phyloP scores from a whole-genome alignment of 2,329 filamentous ascomycete species.

The Fusarium temperatum region DNA sequence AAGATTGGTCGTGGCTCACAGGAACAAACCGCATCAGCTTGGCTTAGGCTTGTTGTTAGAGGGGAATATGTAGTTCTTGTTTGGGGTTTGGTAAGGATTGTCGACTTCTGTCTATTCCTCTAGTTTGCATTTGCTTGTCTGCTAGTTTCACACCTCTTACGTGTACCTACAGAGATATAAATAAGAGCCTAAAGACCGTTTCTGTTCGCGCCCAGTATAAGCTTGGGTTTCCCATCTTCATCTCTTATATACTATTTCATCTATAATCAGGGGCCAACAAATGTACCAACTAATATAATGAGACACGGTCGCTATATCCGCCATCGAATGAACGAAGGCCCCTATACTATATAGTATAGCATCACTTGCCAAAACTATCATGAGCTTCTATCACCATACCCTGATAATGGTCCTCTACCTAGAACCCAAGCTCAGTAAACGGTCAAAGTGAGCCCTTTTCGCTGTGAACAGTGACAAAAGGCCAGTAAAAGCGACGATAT shows the following conservation, averaged over 20 bases:
- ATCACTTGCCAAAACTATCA: not conserved
- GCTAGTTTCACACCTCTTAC: not conserved
- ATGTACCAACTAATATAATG: accelerated
- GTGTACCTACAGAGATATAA: not conserved
- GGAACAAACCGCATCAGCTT: accelerated
- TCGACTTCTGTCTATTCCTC: not conserved
- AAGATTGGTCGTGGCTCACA: accelerated
- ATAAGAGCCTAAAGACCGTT: not conserved
- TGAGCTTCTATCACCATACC: not conserved
- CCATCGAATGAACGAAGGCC: too few species aligned
- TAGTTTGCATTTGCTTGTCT: not conserved
- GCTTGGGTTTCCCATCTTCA: too few species aligned
- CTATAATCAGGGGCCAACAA: too few species aligned
- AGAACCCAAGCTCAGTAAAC: not conserved
- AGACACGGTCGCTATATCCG: not conserved
- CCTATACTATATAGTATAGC: not conserved
- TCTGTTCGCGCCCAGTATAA: not conserved
- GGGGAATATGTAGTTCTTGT: too few species aligned
- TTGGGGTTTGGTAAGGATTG: not conserved
- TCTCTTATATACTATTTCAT: not conserved
- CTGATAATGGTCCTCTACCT: not conserved
- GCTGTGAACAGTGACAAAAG: too few species aligned
- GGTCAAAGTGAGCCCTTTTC: not conserved
- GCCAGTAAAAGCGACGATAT: not conserved
- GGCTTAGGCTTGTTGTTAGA: not conserved